Percentiles rank a stretch among this genome's conserved stretches.
These are phyloP conservation scores for Metschnikowia peoriensis DNA, from an alignment of 805 yeast species.

Conservation along the genomic window DNA sequence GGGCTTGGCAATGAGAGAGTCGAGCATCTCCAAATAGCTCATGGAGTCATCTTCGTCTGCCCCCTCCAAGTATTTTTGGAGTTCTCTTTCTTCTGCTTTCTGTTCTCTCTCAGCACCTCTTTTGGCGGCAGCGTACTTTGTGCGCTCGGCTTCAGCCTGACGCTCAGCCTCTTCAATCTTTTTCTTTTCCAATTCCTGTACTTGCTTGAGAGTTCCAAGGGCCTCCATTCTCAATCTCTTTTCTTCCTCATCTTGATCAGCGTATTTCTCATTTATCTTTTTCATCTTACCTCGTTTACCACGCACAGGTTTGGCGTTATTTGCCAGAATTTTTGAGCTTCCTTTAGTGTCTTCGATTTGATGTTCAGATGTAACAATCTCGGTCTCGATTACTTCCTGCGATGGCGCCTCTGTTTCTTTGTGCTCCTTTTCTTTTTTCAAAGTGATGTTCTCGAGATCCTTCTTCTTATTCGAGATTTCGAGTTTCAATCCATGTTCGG, in stretches of 20 bases:
- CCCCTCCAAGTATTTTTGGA: slow-evolving; percentile 41
- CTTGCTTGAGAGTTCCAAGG: slow-evolving; percentile 76
- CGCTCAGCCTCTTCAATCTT: slow-evolving; percentile 17
- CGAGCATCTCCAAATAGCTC: slow-evolving; percentile 44
- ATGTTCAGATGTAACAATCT: not conserved
- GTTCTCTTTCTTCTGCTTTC: slow-evolving; percentile 44
- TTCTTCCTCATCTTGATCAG: slow-evolving; percentile 91
- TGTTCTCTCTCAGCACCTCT: slow-evolving; percentile 41
- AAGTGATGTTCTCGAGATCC: slow-evolving; percentile 29
- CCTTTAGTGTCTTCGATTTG: not conserved
- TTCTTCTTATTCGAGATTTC: slow-evolving; percentile 36
- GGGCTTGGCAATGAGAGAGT: slow-evolving; percentile 46
- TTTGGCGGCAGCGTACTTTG: slow-evolving; percentile 33
- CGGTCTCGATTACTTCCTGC: not conserved
- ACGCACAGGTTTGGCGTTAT: slow-evolving; percentile 48
- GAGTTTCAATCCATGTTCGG: slow-evolving; percentile 38
- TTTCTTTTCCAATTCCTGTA: slow-evolving; percentile 27
- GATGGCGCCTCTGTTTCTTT: not conserved
- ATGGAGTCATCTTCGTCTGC: slow-evolving; percentile 29
- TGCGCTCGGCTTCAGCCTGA: slow-evolving; percentile 21
- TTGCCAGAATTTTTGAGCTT: slow-evolving; percentile 1
- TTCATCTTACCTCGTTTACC: slow-evolving; percentile 85
- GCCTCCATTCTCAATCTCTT: slow-evolving; percentile 70
- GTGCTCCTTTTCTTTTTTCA: slow-evolving; percentile 1
- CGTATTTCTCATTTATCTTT: slow-evolving; percentile 80